phyloP scores from a whole-genome alignment of 495 filamentous ascomycete species.

The Aspergillus mulundensis region DNA sequence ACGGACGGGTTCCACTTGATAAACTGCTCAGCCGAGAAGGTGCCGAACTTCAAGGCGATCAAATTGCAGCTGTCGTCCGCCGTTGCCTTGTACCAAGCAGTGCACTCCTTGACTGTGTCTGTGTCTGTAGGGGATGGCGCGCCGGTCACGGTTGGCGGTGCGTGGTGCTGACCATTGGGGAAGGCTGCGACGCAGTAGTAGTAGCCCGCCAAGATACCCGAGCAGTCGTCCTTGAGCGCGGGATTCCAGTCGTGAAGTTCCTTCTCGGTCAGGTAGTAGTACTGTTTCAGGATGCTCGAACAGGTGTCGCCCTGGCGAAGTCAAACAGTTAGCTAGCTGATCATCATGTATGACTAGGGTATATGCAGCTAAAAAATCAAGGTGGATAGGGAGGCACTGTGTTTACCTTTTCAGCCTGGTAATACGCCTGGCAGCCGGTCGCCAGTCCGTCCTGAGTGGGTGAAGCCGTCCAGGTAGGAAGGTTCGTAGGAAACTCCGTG shows the following conservation, averaged over 20 bases:
- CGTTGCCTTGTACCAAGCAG: constrained; percentile 12
- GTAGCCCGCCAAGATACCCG: constrained; percentile 9
- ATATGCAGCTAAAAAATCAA: neutral
- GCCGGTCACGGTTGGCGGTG: constrained; percentile 5
- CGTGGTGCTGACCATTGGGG: neutral
- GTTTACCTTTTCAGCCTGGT: constrained; percentile 8
- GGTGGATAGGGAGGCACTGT: neutral
- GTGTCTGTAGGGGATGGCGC: constrained; percentile 17
- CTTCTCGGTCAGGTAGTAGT: neutral
- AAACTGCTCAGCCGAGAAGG: constrained; percentile 21
- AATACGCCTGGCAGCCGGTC: constrained; percentile 16
- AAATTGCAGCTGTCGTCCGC: constrained; percentile 13
- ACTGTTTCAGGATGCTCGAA: neutral
- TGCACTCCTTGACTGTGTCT: constrained; percentile 18
- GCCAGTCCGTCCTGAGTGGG: constrained; percentile 22
- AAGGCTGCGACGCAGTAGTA: constrained; percentile 14
- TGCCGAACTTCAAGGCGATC: constrained; percentile 15
- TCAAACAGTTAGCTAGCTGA: neutral
- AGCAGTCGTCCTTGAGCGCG: constrained; percentile 17
- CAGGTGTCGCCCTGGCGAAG: constrained; percentile 7
- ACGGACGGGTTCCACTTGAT: constrained; percentile 22
- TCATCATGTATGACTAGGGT: neutral
- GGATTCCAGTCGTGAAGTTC: constrained; percentile 20
- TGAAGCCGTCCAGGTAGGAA: constrained; percentile 5
- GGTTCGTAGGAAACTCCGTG: neutral